Conservation (phyloP, 495 filamentous ascomycete genomes). For the Penicillium samsonianum region DNA sequence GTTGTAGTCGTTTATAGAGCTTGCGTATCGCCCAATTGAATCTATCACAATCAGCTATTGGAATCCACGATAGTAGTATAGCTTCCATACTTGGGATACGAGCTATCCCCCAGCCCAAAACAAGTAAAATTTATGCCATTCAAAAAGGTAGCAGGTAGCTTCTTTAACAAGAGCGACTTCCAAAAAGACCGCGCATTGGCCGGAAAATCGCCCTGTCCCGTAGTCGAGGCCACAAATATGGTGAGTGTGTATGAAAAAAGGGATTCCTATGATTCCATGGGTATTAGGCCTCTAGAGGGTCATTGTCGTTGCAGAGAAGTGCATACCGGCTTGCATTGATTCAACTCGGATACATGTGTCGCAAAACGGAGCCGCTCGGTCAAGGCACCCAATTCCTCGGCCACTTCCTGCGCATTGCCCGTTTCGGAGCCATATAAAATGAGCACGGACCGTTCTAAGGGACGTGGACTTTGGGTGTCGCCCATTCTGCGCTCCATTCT, state of each 20-base stretch:
- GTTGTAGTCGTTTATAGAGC: slow-evolving; percentile 78
- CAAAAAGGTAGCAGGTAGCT: slow-evolving; percentile 71
- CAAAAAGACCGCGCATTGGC: slow-evolving; percentile 78
- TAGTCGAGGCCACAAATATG: slow-evolving; percentile 84
- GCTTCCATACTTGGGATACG: slow-evolving; percentile 74
- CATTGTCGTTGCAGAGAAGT: neutral
- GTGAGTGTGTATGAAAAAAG: slow-evolving; percentile 59
- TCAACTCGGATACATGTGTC: slow-evolving; percentile 72
- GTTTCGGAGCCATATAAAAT: slow-evolving; percentile 94
- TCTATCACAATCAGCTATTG: slow-evolving; percentile 44
- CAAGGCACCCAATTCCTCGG: slow-evolving; percentile 75
- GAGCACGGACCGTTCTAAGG: slow-evolving; percentile 57
- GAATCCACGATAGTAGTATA: neutral
- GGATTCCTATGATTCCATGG: slow-evolving; percentile 36
- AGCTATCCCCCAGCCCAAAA: slow-evolving; percentile 93
- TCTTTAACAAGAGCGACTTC: slow-evolving; percentile 77
- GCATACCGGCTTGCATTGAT: slow-evolving; percentile 73
- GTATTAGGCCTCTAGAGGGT: neutral
- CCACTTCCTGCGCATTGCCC: slow-evolving; percentile 86
- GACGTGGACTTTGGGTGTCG: slow-evolving; percentile 18
- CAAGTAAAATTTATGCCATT: slow-evolving; percentile 67
- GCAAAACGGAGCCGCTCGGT: slow-evolving; percentile 74
- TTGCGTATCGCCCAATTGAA: slow-evolving; percentile 94
- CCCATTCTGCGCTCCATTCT: slow-evolving; percentile 26
- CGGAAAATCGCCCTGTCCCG: slow-evolving; percentile 92